phyloP scores from a whole-genome alignment of 805 yeast species.

The Barnettozyma wickerhamii region DNA sequence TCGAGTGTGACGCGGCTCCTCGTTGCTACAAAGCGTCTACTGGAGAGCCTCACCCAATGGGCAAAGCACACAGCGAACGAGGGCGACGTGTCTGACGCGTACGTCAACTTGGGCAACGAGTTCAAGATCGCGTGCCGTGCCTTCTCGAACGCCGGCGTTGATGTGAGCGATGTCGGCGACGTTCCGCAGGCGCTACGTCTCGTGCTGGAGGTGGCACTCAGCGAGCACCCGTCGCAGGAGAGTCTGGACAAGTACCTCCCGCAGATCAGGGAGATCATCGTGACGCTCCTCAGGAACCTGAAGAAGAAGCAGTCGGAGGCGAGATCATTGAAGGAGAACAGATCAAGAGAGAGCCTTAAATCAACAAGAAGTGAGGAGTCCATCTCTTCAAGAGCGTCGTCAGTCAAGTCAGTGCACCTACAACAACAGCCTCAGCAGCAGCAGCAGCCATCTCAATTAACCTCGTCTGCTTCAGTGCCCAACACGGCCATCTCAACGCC shows the following conservation, averaged over 20 bases:
- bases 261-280: conserved; percentile 79
- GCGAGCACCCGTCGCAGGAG: conserved; percentile 80
- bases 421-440: not conserved
- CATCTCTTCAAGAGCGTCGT: conserved; percentile 6
- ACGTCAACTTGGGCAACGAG: conserved; percentile 90
- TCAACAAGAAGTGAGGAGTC: conserved; percentile 12
- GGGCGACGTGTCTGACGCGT: conserved; percentile 81
- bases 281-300: conserved; percentile 69
- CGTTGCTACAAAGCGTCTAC: conserved; percentile 81
- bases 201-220: conserved; percentile 80
- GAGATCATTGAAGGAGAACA: conserved; percentile 31
- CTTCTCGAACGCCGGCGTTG: conserved; percentile 73
- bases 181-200: conserved; percentile 79
- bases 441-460: too few relatives aligned
- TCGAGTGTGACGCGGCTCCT: conserved; percentile 73
- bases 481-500: too few relatives aligned
- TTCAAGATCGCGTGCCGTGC: conserved; percentile 82
- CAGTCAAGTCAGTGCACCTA: not conserved
- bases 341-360: conserved; percentile 19
- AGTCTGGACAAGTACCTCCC: conserved; percentile 80
- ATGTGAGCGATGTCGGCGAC: conserved; percentile 79
- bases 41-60: conserved; percentile 90
- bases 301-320: conserved; percentile 72
- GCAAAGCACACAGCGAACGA: conserved; percentile 77
- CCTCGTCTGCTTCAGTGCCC: too few relatives aligned